These are phyloP conservation scores for Penstemon eatonii DNA, from an alignment of 257 asterid genomes.

Conservation along the genomic window DNA sequence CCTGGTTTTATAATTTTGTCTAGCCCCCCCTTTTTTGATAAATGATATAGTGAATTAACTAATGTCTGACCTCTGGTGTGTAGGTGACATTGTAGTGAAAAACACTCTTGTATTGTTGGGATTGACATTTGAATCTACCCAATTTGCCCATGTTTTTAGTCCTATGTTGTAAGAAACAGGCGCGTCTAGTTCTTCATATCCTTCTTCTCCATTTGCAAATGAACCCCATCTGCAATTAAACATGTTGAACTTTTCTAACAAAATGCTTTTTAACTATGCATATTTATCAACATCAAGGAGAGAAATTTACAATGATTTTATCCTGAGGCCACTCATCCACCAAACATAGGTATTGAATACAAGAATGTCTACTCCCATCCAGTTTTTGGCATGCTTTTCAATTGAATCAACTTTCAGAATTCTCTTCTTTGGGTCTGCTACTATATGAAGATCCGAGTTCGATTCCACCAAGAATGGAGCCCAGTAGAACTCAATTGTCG, in stretches of 20 bases:
- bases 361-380: conserved; percentile 79
- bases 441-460: conserved; percentile 62
- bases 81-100: conserved; percentile 88
- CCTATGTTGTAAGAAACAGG: conserved; percentile 66
- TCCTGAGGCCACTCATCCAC: conserved; percentile 90
- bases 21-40: too few relatives aligned
- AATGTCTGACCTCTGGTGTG: conserved; percentile 59
- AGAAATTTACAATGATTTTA: conserved; percentile 69
- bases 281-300: not conserved
- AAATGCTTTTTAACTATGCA: not conserved
- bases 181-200: conserved; percentile 68
- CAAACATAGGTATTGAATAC: conserved; percentile 89
- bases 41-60: not conserved
- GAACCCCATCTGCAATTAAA: conserved; percentile 75
- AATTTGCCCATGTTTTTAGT: conserved; percentile 89
- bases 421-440: conserved; percentile 69
- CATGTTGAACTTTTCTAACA: too few relatives aligned
- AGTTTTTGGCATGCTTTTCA: conserved; percentile 72
- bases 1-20: too few relatives aligned
- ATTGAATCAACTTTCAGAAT: conserved; percentile 84
- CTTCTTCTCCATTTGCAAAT: conserved; percentile 78
- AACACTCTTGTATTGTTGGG: conserved; percentile 71
- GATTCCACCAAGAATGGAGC: conserved; percentile 87
- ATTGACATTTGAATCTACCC: conserved; percentile 81
- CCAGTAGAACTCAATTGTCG: conserved; percentile 87